These are phyloP conservation scores for Leccinellum albellum DNA, from an alignment of 768 basidiomycete species.

Conservation along the genomic window DNA sequence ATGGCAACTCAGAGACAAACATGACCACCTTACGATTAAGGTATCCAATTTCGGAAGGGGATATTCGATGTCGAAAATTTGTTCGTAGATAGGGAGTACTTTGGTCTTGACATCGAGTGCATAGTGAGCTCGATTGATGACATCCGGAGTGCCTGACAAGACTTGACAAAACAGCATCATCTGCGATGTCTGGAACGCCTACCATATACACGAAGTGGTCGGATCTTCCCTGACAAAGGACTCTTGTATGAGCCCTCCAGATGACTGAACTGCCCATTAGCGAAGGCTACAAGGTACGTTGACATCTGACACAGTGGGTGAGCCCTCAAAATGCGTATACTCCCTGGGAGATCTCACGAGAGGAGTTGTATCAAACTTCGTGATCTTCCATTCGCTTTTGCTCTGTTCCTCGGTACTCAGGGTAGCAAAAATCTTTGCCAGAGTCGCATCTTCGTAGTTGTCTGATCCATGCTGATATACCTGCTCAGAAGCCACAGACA, in stretches of 20 bases:
- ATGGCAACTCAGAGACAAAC: background rate
- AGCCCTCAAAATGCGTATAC: background rate
- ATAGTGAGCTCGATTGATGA: constrained; percentile 80
- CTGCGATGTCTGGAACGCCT: constrained; percentile 14
- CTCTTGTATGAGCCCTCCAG: constrained; percentile 75
- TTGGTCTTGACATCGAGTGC: constrained; percentile 82
- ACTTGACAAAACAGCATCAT: background rate
- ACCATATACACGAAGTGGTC: constrained; percentile 86
- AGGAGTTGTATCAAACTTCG: constrained; percentile 77
- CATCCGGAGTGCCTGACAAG: constrained; percentile 66
- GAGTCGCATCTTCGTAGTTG: constrained; percentile 30
- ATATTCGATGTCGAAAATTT: constrained; percentile 88
- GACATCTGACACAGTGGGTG: constrained; percentile 51
- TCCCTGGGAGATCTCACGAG: constrained; percentile 35
- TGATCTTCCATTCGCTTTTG: constrained; percentile 68
- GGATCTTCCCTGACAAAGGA: constrained; percentile 72
- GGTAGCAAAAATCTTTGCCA: constrained; percentile 41
- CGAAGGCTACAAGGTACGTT: constrained; percentile 84
- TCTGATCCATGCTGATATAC: constrained; percentile 35
- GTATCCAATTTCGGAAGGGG: constrained; percentile 95
- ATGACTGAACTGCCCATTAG: constrained; percentile 74
- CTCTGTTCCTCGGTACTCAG: constrained; percentile 34
- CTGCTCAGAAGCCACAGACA: constrained; percentile 68
- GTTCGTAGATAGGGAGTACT: constrained; percentile 87
- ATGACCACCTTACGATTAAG: constrained; percentile 54